Evolutionary conservation across 495 filamentous ascomycete genomes (phyloP).

Genomic region (Lasiosphaeriaceae sp.): DNA sequence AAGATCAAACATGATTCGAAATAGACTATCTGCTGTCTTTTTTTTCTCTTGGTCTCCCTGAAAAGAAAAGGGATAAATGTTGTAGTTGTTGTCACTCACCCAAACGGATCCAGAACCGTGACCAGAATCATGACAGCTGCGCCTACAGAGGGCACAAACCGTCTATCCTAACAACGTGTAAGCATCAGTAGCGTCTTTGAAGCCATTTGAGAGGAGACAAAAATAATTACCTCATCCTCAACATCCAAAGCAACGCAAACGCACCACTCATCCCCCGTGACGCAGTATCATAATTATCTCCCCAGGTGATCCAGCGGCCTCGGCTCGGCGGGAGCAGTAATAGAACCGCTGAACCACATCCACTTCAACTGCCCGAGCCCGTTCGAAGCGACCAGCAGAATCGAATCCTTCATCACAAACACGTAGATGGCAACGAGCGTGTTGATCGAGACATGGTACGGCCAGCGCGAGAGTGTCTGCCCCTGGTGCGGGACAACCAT

Average conservation of each 20-base stretch:
- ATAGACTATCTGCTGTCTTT: slow-evolving; percentile 16
- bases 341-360: slow-evolving; percentile 32
- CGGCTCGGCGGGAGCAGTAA: too few species aligned
- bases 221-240: too few species aligned
- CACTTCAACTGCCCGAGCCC: slow-evolving; percentile 30
- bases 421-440: slow-evolving; percentile 23
- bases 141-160: slow-evolving; percentile 15
- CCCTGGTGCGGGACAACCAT: slow-evolving; percentile 20
- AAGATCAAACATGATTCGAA: slow-evolving; percentile 12
- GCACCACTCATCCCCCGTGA: slow-evolving; percentile 20
- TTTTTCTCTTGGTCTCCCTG: too few species aligned
- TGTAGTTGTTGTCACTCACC: too few species aligned
- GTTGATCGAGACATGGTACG: slow-evolving; percentile 27
- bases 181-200: neutral
- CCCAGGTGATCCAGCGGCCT: slow-evolving; percentile 15
- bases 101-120: slow-evolving; percentile 19
- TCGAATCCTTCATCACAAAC: slow-evolving; percentile 22
- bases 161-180: slow-evolving; percentile 5
- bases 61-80: too few species aligned
- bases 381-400: slow-evolving; percentile 18
- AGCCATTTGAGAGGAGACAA: too few species aligned
- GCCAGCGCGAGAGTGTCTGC: slow-evolving; percentile 20
- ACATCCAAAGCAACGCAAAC: slow-evolving; percentile 11
- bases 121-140: slow-evolving; percentile 17
- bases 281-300: slow-evolving; percentile 16